Percentiles rank a stretch among this genome's conserved stretches.
These are phyloP conservation scores for Emergomyces orientalis DNA, from an alignment of 2,329 filamentous ascomycete species.

Conservation along the genomic window DNA sequence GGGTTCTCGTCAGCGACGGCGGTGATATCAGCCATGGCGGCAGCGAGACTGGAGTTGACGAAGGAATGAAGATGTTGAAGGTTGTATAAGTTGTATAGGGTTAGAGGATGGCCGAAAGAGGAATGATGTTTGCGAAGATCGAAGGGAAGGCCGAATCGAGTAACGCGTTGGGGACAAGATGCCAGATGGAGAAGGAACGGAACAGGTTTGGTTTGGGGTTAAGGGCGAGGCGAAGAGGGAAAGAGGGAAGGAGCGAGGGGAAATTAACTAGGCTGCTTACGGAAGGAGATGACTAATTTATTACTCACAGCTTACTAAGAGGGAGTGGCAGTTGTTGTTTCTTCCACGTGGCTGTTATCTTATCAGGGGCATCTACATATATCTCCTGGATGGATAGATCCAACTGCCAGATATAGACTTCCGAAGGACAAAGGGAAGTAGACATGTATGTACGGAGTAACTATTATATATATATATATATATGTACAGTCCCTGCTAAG, in stretches of 20 bases:
- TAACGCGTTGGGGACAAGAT: conserved; percentile 33
- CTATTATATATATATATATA: no score
- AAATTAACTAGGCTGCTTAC: not conserved
- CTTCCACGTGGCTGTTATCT: no score
- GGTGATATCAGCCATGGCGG: conserved; percentile 66
- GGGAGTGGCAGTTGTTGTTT: no score
- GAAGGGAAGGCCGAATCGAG: conserved; percentile 35
- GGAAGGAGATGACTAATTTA: not conserved
- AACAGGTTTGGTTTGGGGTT: conserved; percentile 29
- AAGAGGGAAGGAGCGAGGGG: not conserved
- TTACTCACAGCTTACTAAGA: no score
- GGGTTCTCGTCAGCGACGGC: conserved; percentile 68
- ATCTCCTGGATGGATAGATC: no score
- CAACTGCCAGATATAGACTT: no score
- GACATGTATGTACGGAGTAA: no score
- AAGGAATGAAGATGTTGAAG: conserved; percentile 10
- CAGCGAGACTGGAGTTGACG: conserved; percentile 11
- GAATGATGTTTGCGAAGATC: conserved; percentile 35
- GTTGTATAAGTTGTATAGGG: conserved; percentile 1
- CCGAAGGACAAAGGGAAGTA: no score
- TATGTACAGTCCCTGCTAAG: no score
- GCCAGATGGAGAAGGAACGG: conserved; percentile 19
- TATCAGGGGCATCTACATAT: no score
- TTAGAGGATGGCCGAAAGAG: conserved; percentile 32
- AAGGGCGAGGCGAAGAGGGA: conserved; percentile 22